A percentile compares a stretch with the other conserved stretches of the same genome.
Evolutionary conservation across 768 basidiomycete genomes (phyloP).

Genomic region (Mycena capillaripes): DNA sequence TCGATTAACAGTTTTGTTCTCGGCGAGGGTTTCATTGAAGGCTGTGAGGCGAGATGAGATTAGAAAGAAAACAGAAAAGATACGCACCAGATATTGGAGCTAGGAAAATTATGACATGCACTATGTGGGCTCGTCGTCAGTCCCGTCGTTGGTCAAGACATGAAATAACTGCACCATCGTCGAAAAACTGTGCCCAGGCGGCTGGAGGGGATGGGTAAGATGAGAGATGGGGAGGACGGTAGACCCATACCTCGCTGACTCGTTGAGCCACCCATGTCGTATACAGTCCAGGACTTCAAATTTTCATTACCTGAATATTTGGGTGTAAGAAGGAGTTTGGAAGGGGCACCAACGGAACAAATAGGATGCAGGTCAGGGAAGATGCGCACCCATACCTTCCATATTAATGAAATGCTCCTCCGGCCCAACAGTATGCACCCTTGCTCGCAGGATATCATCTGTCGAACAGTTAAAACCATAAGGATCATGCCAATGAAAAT

Average conservation of each 20-base stretch:
- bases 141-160: background rate
- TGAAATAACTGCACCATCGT: constrained; percentile 62
- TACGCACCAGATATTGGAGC: constrained; percentile 66
- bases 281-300: constrained; percentile 70
- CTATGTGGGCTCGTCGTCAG: constrained; percentile 44
- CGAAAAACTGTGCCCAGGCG: constrained; percentile 79
- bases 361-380: background rate
- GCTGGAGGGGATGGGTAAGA: constrained; percentile 48
- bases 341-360: background rate
- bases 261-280: constrained; percentile 75
- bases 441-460: constrained; percentile 77
- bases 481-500: background rate
- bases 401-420: constrained; percentile 72
- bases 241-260: constrained; percentile 65
- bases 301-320: constrained; percentile 39
- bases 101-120: constrained; percentile 76
- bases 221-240: background rate
- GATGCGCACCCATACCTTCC: constrained; percentile 52
- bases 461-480: constrained; percentile 4
- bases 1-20: constrained; percentile 71
- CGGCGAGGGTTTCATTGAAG: constrained; percentile 74
- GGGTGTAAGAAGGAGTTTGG: background rate
- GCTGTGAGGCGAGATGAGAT: constrained; percentile 43
- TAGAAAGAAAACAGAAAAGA: background rate
- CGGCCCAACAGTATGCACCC: constrained; percentile 74